Evolutionary conservation across 2,329 filamentous ascomycete species (phyloP).

Genomic region (Phaeosphaeria sp.): DNA sequence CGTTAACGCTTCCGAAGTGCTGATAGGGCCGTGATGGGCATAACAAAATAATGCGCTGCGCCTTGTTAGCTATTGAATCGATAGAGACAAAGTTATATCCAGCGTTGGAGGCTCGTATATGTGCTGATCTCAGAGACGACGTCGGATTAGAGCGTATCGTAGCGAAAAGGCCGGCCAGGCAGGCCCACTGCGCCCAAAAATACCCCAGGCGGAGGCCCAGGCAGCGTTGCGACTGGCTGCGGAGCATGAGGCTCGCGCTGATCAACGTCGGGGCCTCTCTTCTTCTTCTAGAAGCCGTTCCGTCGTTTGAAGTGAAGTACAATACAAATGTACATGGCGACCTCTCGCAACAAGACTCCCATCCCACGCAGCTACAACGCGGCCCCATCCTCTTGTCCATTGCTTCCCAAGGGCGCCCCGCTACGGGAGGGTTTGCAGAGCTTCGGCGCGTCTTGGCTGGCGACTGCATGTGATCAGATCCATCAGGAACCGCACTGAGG

Average conservation of each 20-base stretch:
- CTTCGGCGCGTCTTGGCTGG: slow-evolving; percentile 22
- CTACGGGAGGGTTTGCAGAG: slow-evolving; percentile 1
- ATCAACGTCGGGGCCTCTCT: slow-evolving; percentile 7
- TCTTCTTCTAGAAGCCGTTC: slow-evolving; percentile 25
- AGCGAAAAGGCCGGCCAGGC: neutral
- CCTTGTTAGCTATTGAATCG: slow-evolving; percentile 8
- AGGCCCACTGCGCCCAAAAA: neutral
- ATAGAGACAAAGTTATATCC: slow-evolving; percentile 4
- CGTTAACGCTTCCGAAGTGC: slow-evolving; percentile 8
- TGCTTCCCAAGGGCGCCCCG: slow-evolving; percentile 13
- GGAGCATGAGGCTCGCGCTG: slow-evolving; percentile 3
- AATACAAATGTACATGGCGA: neutral
- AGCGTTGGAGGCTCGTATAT: neutral
- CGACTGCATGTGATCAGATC: slow-evolving; percentile 43
- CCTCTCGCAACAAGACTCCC: neutral
- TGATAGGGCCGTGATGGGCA: slow-evolving; percentile 1
- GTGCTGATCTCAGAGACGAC: slow-evolving; percentile 8
- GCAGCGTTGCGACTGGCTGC: slow-evolving; percentile 9
- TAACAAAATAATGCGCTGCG: slow-evolving; percentile 1
- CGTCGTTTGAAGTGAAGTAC: slow-evolving; percentile 4
- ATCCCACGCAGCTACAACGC: neutral
- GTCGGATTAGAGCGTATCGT: slow-evolving; percentile 21
- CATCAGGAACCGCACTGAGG: slow-evolving; percentile 15
- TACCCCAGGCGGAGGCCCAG: neutral
- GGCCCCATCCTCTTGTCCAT: neutral